Evolutionary conservation across 2,329 filamentous ascomycete genomes (phyloP).

Genomic region (Xylariaceae sp.): DNA sequence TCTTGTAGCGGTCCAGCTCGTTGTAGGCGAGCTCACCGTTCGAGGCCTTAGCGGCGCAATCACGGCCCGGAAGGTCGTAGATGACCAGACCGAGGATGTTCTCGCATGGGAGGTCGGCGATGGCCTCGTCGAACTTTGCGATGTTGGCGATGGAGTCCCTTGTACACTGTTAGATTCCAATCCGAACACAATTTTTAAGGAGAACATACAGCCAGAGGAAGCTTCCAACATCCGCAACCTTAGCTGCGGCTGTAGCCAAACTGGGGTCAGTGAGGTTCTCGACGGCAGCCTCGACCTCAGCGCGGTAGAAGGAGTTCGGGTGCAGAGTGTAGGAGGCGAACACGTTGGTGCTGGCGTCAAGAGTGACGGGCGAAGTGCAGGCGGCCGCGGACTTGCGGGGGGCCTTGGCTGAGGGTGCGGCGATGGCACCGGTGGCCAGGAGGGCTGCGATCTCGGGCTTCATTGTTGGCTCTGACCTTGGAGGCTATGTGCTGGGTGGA

Average conservation of each 20-base stretch:
- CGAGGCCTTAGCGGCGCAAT: slow-evolving; percentile 54
- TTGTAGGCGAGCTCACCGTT: slow-evolving; percentile 53
- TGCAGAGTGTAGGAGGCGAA: slow-evolving; percentile 30
- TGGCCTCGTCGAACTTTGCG: slow-evolving; percentile 42
- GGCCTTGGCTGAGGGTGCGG: slow-evolving; percentile 26
- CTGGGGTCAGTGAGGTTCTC: slow-evolving; percentile 37
- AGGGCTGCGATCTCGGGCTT: slow-evolving; percentile 28
- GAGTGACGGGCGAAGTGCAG: slow-evolving; percentile 28
- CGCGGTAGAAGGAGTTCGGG: slow-evolving; percentile 31
- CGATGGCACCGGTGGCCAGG: slow-evolving; percentile 29
- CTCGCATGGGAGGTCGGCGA: slow-evolving; percentile 40
- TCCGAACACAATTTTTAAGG: neutral
- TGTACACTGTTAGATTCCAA: slow-evolving; percentile 6
- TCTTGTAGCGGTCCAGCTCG: slow-evolving; percentile 49
- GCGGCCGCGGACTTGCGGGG: slow-evolving; percentile 21
- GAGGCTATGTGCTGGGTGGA: slow-evolving; percentile 19
- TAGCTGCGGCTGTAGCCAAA: slow-evolving; percentile 49
- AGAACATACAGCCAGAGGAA: slow-evolving; percentile 48
- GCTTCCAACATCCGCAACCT: slow-evolving; percentile 49
- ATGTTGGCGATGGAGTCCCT: slow-evolving; percentile 50
- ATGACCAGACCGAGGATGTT: slow-evolving; percentile 46
- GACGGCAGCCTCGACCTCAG: slow-evolving; percentile 29
- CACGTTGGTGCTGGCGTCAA: slow-evolving; percentile 32
- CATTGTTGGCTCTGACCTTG: slow-evolving; percentile 27
- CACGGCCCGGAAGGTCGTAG: slow-evolving; percentile 55